Evolutionary conservation across 2,329 filamentous ascomycete genomes (phyloP).

Genomic region (Scedosporium aurantiacum): DNA sequence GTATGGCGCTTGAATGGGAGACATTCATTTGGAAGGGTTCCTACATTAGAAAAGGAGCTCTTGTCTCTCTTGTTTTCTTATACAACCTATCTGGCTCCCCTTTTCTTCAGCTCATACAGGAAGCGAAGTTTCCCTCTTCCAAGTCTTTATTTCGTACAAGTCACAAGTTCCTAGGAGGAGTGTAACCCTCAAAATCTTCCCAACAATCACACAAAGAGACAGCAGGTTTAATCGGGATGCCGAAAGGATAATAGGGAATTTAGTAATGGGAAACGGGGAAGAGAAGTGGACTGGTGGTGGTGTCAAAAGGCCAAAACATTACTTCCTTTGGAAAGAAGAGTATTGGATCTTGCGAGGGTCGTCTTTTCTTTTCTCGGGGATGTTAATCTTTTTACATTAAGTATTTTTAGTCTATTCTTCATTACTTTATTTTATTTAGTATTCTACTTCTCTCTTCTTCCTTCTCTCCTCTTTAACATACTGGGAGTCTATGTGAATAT

Average conservation of each 20-base stretch:
- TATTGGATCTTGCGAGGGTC: neutral
- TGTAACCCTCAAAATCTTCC: too few species aligned
- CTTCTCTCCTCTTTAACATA: neutral
- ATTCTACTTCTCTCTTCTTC: neutral
- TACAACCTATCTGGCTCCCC: neutral
- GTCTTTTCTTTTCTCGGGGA: neutral
- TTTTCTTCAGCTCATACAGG: neutral
- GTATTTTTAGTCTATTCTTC: neutral
- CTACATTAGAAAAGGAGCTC: neutral
- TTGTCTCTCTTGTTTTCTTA: neutral
- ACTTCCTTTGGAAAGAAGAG: neutral
- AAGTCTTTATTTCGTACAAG: neutral
- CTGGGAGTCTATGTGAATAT: neutral
- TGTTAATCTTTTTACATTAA: neutral
- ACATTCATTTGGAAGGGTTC: too few species aligned
- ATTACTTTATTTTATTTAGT: neutral
- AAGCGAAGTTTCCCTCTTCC: neutral
- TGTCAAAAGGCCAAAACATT: neutral
- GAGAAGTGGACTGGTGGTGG: too few species aligned
- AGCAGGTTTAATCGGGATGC: neutral
- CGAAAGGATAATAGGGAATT: neutral
- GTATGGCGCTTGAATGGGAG: conserved; percentile 14
- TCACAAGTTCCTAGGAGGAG: too few species aligned
- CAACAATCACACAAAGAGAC: neutral
- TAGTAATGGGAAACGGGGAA: too few species aligned